A percentile compares a stretch with the other conserved stretches of the same genome.
These are phyloP conservation scores for Aquilaria sinensis DNA, from an alignment of 345 rosid species.

Conservation along the genomic window DNA sequence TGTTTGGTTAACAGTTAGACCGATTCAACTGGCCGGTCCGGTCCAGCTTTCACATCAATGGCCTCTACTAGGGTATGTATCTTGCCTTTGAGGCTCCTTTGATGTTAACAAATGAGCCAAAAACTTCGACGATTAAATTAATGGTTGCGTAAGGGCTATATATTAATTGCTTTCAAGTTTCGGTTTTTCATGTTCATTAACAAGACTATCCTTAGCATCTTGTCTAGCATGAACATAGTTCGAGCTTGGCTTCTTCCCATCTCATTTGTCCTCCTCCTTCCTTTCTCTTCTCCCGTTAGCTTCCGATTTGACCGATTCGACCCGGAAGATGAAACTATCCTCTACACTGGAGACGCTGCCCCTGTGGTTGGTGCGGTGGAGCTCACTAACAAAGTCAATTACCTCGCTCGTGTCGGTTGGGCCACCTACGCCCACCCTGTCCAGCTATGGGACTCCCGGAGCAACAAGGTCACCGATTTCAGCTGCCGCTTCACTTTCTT, in stretches of 20 bases:
- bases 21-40: too few relatives aligned
- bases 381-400: background rate
- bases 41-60: too few relatives aligned
- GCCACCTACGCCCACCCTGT: constrained; percentile 16
- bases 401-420: constrained; percentile 17
- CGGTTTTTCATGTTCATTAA: too few relatives aligned
- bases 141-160: too few relatives aligned
- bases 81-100: too few relatives aligned
- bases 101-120: too few relatives aligned
- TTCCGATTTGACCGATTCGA: constrained; percentile 24
- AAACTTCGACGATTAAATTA: too few relatives aligned
- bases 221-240: too few relatives aligned
- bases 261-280: constrained; percentile 8
- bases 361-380: constrained; percentile 7
- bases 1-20: too few relatives aligned
- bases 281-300: constrained; percentile 8
- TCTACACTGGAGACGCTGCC: constrained; percentile 29
- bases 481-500: constrained; percentile 17
- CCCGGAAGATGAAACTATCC: constrained; percentile 1
- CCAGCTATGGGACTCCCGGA: constrained; percentile 19
- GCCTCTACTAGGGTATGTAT: too few relatives aligned
- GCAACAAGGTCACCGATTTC: constrained; percentile 21
- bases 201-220: too few relatives aligned
- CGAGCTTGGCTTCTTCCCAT: constrained; percentile 2
- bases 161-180: too few relatives aligned